Percentiles rank a stretch among this genome's conserved stretches.
Evolutionary conservation across 2,329 filamentous ascomycete genomes (phyloP).

Genomic region (Emericellopsis atlantica): DNA sequence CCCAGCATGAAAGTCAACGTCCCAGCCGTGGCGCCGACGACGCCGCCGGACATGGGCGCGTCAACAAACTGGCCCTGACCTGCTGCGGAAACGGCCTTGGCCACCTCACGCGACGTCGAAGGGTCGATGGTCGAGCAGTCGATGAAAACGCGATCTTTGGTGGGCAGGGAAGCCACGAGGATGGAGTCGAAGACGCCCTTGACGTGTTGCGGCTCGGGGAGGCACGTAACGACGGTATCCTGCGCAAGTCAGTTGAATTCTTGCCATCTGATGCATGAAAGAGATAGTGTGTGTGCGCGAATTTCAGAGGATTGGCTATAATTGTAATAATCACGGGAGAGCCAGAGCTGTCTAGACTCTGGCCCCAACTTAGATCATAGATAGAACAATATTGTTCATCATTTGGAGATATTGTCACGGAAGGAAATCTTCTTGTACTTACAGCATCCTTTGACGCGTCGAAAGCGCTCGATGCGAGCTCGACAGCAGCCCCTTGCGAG

Average conservation of each 20-base stretch:
- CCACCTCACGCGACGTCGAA: conserved; percentile 66
- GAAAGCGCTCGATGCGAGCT: conserved; percentile 28
- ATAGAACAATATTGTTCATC: conserved; percentile 23
- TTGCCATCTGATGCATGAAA: too few species aligned
- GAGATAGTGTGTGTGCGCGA: too few species aligned
- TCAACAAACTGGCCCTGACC: conserved; percentile 73
- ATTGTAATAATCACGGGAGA: conserved; percentile 49
- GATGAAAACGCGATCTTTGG: conserved; percentile 67
- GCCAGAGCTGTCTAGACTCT: conserved; percentile 24
- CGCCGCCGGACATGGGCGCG: conserved; percentile 92
- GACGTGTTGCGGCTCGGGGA: conserved; percentile 84
- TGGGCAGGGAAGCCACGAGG: conserved; percentile 39
- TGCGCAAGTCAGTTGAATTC: conserved; percentile 19
- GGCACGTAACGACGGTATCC: conserved; percentile 78
- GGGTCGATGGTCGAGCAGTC: conserved; percentile 97
- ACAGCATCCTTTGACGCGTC: conserved; percentile 41
- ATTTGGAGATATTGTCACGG: conserved; percentile 2
- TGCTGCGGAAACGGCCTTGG: conserved; percentile 50
- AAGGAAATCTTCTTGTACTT: conserved; percentile 12
- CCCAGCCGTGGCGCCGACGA: conserved; percentile 78
- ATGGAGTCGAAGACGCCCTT: conserved; percentile 71
- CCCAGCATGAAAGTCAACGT: conserved; percentile 96
- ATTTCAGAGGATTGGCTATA: conserved; percentile 66
- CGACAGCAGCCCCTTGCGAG: conserved; percentile 30
- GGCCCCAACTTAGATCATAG: conserved; percentile 66